Percentiles rank a stretch among this genome's conserved stretches.
Evolutionary conservation across 352 stramenopile genomes (phyloP).

Genomic region (Pythium utonaiense): DNA sequence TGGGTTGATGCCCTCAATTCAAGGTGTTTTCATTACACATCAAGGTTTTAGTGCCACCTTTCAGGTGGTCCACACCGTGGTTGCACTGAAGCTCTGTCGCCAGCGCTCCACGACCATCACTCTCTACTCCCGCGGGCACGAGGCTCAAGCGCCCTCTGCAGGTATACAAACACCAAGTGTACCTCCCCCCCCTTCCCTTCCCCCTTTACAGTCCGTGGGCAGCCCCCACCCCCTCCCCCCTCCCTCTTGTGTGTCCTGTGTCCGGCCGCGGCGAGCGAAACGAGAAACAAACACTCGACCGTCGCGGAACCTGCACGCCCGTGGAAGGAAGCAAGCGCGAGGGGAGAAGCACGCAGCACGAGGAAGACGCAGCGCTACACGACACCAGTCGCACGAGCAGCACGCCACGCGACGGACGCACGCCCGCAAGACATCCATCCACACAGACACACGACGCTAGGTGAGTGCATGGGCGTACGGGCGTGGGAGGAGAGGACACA

Average conservation of each 20-base stretch:
- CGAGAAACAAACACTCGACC: constrained; percentile 19
- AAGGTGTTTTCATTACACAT: background rate
- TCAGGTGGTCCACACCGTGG: background rate
- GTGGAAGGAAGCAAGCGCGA: background rate
- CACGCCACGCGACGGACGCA: background rate
- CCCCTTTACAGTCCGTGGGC: background rate
- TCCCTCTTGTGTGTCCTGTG: constrained; percentile 4
- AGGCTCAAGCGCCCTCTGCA: background rate
- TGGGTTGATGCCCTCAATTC: background rate
- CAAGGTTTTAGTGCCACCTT: background rate
- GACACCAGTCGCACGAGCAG: background rate
- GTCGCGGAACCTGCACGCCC: constrained; percentile 1
- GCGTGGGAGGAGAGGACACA: background rate
- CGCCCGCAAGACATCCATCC: background rate
- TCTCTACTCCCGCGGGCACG: background rate
- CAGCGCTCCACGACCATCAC: constrained; percentile 19
- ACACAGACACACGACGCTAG: constrained; percentile 7
- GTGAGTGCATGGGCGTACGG: background rate
- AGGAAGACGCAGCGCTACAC: background rate
- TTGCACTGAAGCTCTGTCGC: constrained; percentile 17
- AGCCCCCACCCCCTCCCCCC: background rate
- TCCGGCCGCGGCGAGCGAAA: constrained; percentile 8
- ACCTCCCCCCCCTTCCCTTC: background rate
- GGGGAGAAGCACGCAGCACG: background rate
- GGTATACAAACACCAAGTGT: constrained; percentile 19